Conservation (phyloP, 2,329 filamentous ascomycete genomes). For the Diaporthe velutina region DNA sequence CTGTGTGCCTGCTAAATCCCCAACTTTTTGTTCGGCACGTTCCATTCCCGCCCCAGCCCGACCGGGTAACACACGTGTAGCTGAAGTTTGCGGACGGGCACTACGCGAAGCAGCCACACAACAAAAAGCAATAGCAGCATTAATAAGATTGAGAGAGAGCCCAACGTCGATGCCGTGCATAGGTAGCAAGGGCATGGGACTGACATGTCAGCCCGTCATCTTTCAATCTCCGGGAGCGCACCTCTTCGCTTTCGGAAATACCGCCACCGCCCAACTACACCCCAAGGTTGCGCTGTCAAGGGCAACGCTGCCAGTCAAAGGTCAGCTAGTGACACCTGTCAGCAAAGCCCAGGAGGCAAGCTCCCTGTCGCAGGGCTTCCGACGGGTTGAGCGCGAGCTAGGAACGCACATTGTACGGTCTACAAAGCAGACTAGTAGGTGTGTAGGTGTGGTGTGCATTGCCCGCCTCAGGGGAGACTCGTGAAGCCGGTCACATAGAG, state of each 20-base stretch:
- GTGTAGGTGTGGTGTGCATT: slow-evolving; percentile 8
- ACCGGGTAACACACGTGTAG: slow-evolving; percentile 24
- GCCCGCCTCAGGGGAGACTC: background rate
- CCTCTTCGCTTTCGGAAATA: slow-evolving; percentile 23
- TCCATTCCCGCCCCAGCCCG: slow-evolving; percentile 28
- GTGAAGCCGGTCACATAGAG: slow-evolving; percentile 20
- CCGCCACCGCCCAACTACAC: slow-evolving; percentile 14
- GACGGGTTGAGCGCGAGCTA: slow-evolving; percentile 1
- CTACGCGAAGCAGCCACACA: slow-evolving; percentile 19
- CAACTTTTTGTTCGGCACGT: slow-evolving; percentile 22
- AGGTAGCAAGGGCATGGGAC: background rate
- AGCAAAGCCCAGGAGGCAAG: slow-evolving; percentile 9
- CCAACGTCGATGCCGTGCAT: slow-evolving; percentile 29
- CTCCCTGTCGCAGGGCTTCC: slow-evolving; percentile 27
- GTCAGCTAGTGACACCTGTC: slow-evolving; percentile 29
- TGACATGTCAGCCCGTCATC: slow-evolving; percentile 13
- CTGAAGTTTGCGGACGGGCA: slow-evolving; percentile 30
- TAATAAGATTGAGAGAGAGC: slow-evolving; percentile 20
- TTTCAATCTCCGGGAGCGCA: slow-evolving; percentile 17
- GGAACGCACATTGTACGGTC: slow-evolving; percentile 19
- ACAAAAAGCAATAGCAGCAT: slow-evolving; percentile 18
- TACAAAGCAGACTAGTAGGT: slow-evolving; percentile 9
- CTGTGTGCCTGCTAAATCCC: background rate
- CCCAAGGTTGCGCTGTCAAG: slow-evolving; percentile 20
- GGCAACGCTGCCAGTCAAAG: slow-evolving; percentile 6